phyloP scores from a whole-genome alignment of 2,329 filamentous ascomycete species.

The Fusarium tupiense region DNA sequence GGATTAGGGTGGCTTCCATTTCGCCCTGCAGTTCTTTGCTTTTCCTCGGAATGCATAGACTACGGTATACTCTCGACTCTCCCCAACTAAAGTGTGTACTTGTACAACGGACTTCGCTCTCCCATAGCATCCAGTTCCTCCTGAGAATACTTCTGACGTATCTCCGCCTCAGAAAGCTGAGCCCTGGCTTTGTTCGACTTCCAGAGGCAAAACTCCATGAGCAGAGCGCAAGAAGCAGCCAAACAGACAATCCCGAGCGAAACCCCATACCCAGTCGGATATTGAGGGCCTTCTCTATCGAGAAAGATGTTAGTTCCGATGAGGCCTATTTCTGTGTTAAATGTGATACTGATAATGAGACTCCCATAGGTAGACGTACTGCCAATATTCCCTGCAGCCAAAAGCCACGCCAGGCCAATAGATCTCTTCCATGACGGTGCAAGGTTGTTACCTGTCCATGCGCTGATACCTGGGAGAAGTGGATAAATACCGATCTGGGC shows the following conservation, averaged over 20 bases:
- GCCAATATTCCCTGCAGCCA: constrained; percentile 36
- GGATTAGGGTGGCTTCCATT: too few relatives aligned
- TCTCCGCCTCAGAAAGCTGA: constrained; percentile 1
- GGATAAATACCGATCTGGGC: constrained; percentile 45
- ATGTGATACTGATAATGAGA: neutral
- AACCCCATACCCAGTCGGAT: constrained; percentile 50
- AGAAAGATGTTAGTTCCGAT: constrained; percentile 54
- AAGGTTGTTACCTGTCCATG: constrained; percentile 41
- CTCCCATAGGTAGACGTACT: constrained; percentile 19
- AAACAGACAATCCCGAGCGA: constrained; percentile 43
- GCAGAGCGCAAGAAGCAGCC: constrained; percentile 10
- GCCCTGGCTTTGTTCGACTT: constrained; percentile 15
- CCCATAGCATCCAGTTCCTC: constrained; percentile 30
- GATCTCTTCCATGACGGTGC: constrained; percentile 37
- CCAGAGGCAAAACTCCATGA: constrained; percentile 29
- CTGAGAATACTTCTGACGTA: constrained; percentile 21
- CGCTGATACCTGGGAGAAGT: constrained; percentile 41
- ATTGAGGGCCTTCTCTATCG: constrained; percentile 47
- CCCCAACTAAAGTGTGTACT: constrained; percentile 17
- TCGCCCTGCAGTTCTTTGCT: neutral
- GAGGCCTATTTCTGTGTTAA: constrained; percentile 12
- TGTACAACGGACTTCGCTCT: constrained; percentile 27
- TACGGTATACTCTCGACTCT: too few relatives aligned
- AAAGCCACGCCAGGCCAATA: constrained; percentile 38
- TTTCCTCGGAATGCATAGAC: neutral